A percentile compares a stretch with the other conserved stretches of the same genome.
Evolutionary conservation across 2,329 filamentous ascomycete species (phyloP).

Genomic region (Sporothrix protearum): DNA sequence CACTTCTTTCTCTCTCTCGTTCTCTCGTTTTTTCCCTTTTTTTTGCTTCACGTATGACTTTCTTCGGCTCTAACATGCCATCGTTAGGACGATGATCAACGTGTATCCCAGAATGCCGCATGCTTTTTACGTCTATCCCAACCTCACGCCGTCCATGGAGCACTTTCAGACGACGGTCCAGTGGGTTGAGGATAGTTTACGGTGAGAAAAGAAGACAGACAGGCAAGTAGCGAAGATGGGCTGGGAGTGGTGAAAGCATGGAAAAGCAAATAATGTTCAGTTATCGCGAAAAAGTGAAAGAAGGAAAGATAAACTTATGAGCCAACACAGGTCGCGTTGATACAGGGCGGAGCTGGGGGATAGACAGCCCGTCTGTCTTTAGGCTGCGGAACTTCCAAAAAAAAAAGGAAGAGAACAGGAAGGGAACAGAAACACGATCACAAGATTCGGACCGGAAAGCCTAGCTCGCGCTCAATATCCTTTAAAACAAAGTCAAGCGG

Average conservation of each 20-base stretch:
- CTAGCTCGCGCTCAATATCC: not conserved
- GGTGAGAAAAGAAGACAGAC: not conserved
- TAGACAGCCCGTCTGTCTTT: no score
- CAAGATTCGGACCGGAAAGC: not conserved
- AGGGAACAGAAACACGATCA: not conserved
- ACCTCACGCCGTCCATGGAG: not conserved
- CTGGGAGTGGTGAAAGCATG: no score
- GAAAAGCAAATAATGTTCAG: no score
- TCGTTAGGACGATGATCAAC: not conserved
- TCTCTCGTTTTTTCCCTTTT: not conserved
- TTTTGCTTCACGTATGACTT: not conserved
- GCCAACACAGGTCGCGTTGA: no score
- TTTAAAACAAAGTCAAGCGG: not conserved
- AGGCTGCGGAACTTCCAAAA: no score
- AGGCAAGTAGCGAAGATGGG: not conserved
- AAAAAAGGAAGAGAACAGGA: no score
- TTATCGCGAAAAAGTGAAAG: no score
- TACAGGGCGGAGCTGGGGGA: no score
- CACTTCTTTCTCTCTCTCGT: not conserved
- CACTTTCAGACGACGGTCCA: not conserved
- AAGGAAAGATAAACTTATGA: no score
- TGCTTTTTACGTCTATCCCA: slow-evolving; percentile 19
- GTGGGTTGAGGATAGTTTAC: not conserved
- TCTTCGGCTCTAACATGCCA: not conserved
- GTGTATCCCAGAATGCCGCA: slow-evolving; percentile 16